These are phyloP conservation scores for Moelleriella libera DNA, from an alignment of 2,329 filamentous ascomycete species.

Conservation along the genomic window DNA sequence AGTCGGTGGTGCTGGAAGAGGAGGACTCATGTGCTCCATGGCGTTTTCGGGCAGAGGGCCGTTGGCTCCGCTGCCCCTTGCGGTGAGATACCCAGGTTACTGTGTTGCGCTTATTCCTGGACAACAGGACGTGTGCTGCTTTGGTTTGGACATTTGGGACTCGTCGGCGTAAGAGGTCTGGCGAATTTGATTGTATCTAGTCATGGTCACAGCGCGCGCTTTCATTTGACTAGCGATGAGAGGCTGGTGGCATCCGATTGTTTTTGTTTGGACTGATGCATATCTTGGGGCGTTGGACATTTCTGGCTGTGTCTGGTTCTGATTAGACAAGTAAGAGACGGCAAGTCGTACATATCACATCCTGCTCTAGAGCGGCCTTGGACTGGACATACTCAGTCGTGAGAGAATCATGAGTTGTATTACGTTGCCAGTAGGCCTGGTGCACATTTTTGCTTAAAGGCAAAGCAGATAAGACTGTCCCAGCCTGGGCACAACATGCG, in stretches of 20 bases:
- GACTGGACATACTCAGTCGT: too few relatives aligned
- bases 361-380: too few relatives aligned
- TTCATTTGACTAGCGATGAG: constrained; percentile 4
- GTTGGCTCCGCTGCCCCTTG: background rate
- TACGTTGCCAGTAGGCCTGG: too few relatives aligned
- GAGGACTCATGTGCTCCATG: constrained; percentile 3
- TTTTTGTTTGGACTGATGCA: constrained; percentile 2
- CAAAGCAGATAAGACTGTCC: too few relatives aligned
- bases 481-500: too few relatives aligned
- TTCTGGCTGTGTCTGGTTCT: background rate
- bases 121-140: background rate
- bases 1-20: background rate
- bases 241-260: constrained; percentile 4
- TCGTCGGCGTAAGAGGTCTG: constrained; percentile 6
- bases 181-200: constrained; percentile 4
- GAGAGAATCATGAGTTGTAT: too few relatives aligned
- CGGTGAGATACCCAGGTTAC: constrained; percentile 17
- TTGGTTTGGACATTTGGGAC: constrained; percentile 2
- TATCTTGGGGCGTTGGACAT: constrained; percentile 1
- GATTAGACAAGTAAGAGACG: background rate
- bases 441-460: too few relatives aligned
- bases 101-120: background rate
- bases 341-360: background rate
- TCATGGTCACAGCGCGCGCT: constrained; percentile 5
- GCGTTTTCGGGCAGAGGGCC: constrained; percentile 10